These are phyloP conservation scores for Plenodomus lindquistii DNA, from an alignment of 2,329 filamentous ascomycete genomes.

Conservation along the genomic window DNA sequence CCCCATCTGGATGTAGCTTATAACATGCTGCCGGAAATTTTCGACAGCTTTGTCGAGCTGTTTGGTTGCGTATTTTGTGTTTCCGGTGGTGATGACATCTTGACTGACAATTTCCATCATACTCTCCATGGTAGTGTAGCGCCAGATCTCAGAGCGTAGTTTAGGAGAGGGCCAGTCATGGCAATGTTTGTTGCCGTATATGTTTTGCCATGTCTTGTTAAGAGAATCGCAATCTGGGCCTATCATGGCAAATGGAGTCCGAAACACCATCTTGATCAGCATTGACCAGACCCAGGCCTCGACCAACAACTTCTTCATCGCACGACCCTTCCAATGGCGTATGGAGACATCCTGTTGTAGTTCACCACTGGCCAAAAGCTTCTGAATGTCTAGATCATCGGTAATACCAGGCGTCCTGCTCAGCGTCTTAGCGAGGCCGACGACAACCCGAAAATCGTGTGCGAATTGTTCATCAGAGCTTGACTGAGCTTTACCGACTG, in stretches of 20 bases:
- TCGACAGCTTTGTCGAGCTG: conserved; percentile 1
- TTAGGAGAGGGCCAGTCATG: conserved; percentile 9
- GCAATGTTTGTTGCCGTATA: conserved; percentile 6
- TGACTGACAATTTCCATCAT: neutral
- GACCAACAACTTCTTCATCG: conserved; percentile 14
- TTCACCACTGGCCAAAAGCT: too few relatives aligned
- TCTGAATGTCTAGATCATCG: too few relatives aligned
- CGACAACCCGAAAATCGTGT: too few relatives aligned
- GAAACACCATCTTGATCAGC: conserved; percentile 10
- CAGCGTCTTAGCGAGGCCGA: too few relatives aligned
- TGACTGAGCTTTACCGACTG: too few relatives aligned
- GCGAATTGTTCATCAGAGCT: too few relatives aligned
- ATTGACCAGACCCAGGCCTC: conserved; percentile 22
- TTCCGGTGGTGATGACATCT: neutral
- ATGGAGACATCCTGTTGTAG: too few relatives aligned
- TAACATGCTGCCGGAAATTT: neutral
- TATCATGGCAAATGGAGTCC: conserved; percentile 9
- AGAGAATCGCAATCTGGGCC: neutral
- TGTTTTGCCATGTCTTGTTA: neutral
- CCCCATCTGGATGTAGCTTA: neutral
- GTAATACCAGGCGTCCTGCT: too few relatives aligned
- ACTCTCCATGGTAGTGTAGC: conserved; percentile 7
- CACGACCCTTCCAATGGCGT: conserved; percentile 10
- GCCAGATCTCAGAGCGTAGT: conserved; percentile 13
- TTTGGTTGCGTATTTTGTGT: too few relatives aligned